A percentile compares a stretch with the other conserved stretches of the same genome.
These are phyloP conservation scores for Terfezia boudieri DNA, from an alignment of 495 filamentous ascomycete genomes.

Conservation along the genomic window DNA sequence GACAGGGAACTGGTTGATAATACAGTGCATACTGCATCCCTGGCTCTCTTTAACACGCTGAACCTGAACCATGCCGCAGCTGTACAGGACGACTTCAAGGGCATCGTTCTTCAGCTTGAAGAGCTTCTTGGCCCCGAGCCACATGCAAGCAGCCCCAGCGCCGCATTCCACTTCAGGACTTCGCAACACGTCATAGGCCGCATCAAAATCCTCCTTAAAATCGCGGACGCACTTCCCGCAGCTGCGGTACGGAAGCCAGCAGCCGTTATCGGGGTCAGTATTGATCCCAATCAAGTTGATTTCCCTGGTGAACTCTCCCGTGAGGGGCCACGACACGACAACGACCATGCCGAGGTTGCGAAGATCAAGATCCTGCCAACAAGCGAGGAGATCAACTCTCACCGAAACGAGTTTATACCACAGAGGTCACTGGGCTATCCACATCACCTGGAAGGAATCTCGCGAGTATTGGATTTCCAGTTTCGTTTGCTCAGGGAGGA, in stretches of 20 bases:
- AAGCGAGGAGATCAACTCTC: slow-evolving; percentile 32
- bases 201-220: slow-evolving; percentile 18
- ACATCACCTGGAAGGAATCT: slow-evolving; percentile 25
- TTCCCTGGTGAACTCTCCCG: slow-evolving; percentile 31
- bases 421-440: slow-evolving; percentile 21
- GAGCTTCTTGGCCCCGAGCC: slow-evolving; percentile 2
- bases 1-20: slow-evolving; percentile 1
- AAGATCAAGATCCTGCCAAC: slow-evolving; percentile 43
- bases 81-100: too few species aligned
- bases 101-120: not conserved
- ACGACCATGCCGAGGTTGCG: slow-evolving; percentile 36
- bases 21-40: slow-evolving; percentile 3
- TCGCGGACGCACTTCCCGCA: slow-evolving; percentile 1
- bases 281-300: slow-evolving; percentile 24
- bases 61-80: slow-evolving; percentile 12
- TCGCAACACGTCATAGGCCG: slow-evolving; percentile 23
- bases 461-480: slow-evolving; percentile 43
- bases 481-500: slow-evolving; percentile 51
- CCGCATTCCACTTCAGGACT: slow-evolving; percentile 14
- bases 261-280: not conserved
- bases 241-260: not conserved
- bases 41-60: slow-evolving; percentile 5
- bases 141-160: not conserved
- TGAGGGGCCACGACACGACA: slow-evolving; percentile 39
- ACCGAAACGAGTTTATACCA: slow-evolving; percentile 37